phyloP scores from a whole-genome alignment of 2,329 filamentous ascomycete genomes.

The Fusarium sp. region DNA sequence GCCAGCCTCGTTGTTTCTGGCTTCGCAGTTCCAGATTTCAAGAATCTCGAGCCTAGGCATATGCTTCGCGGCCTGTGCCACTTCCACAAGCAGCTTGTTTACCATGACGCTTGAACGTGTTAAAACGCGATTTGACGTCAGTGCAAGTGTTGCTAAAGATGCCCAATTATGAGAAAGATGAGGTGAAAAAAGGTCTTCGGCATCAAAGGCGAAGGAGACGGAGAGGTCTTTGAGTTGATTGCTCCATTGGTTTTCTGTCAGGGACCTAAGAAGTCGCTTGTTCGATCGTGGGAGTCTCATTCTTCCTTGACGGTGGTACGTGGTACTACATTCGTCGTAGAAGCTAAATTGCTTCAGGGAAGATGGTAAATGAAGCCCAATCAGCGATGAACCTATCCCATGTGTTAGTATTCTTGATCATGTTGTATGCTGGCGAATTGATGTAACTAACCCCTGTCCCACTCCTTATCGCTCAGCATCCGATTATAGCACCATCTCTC shows the following conservation, averaged over 20 bases:
- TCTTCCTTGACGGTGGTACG: neutral
- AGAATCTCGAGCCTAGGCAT: constrained; percentile 15
- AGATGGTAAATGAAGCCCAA: constrained; percentile 5
- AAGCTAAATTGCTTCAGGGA: constrained; percentile 22
- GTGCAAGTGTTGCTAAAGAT: neutral
- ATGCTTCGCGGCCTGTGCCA: neutral
- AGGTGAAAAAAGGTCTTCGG: neutral
- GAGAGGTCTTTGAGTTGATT: constrained; percentile 14
- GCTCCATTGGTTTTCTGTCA: neutral
- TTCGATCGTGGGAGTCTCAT: constrained; percentile 16
- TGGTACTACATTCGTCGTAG: constrained; percentile 14
- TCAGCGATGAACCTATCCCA: neutral
- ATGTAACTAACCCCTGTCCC: neutral
- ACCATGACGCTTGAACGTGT: neutral
- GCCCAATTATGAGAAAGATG: neutral
- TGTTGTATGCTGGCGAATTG: neutral
- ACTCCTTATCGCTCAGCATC: neutral
- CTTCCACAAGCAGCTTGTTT: neutral
- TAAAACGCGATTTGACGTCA: constrained; percentile 3
- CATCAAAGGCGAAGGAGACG: constrained; percentile 19
- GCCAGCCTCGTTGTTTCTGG: neutral
- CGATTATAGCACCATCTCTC: constrained; percentile 23
- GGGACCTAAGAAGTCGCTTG: neutral
- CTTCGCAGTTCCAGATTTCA: constrained; percentile 19
- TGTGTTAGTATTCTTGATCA: neutral